A percentile compares a stretch with the other conserved stretches of the same genome.
Evolutionary conservation across 2,329 filamentous ascomycete species (phyloP).

Genomic region (Shiraia bambusicola): DNA sequence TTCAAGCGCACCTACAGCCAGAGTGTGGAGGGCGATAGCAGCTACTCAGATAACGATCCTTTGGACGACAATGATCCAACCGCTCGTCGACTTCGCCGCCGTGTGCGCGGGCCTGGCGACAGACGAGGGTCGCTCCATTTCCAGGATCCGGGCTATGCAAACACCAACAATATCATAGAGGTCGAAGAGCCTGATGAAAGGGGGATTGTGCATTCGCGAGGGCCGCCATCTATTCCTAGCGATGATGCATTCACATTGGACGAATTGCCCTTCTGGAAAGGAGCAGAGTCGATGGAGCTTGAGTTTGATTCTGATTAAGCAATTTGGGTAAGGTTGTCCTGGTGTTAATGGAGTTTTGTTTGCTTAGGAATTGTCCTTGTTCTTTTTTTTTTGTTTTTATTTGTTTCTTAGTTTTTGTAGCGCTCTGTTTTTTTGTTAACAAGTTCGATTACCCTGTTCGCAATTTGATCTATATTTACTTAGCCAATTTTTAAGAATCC

Average conservation of each 20-base stretch:
- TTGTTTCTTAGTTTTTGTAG: too few species aligned
- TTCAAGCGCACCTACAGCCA: constrained; percentile 52
- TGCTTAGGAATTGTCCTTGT: neutral
- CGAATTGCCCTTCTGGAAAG: constrained; percentile 42
- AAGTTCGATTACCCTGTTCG: constrained; percentile 6
- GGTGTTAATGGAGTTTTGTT: neutral
- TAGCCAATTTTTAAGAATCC: constrained; percentile 7
- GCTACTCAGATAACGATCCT: constrained; percentile 46
- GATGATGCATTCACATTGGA: constrained; percentile 43
- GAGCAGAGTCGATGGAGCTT: constrained; percentile 30
- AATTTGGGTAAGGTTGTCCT: neutral
- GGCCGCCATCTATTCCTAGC: constrained; percentile 42
- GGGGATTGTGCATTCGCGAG: constrained; percentile 30
- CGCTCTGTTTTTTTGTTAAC: constrained; percentile 9
- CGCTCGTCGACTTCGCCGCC: constrained; percentile 47
- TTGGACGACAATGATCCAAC: constrained; percentile 43
- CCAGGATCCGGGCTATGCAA: constrained; percentile 43
- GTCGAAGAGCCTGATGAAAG: constrained; percentile 42
- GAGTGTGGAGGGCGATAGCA: constrained; percentile 49
- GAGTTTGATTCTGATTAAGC: constrained; percentile 27
- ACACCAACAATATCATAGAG: constrained; percentile 40
- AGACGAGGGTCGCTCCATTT: constrained; percentile 42
- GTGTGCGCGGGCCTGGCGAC: constrained; percentile 42
- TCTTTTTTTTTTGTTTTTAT: too few species aligned
- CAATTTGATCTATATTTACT: constrained; percentile 13